Base-by-base conservation (phyloP, 2,329 filamentous ascomycete genomes). In the Clathrospora elynae region DNA sequence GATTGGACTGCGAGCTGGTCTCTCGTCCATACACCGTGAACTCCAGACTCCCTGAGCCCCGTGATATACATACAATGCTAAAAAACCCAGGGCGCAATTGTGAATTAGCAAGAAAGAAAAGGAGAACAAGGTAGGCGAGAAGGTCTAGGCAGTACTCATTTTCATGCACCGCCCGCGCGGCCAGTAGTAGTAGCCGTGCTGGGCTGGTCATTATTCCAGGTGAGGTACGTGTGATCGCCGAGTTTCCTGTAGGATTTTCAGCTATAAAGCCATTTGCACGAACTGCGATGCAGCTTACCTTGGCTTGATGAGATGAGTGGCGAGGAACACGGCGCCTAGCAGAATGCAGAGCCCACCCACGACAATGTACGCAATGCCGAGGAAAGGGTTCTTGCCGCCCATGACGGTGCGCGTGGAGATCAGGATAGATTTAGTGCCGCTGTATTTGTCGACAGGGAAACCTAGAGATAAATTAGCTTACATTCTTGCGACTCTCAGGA, bases 201-300 rank as follows among this genome's bases (percentile, higher is more conserved):
- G 6, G 80, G 76, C 47, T 81, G 75, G 31, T 87, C 84, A 50
- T 84, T 86, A 70, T 97, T 96, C 93, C 93, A 99, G 16, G 89
- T 93, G 34, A 99, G 80, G 70, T 99, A 97, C 6, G 90, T 96
- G 72, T 97, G 93, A 70, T 99, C 93, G 49, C 93, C 93, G 28
- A 99, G 82, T 87, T 97, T 99, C 64, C 93, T 92, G 56, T 35
- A 53, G 32, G 14, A 16, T 33, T 39, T 38, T 61, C 23, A 64
- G 51, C 50, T 35, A 42, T 32, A 20, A 14, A 29, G 23, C 13
- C 24, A 23, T 12, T 23, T 22, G 16, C 23, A 16, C 25, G n/a
- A 17, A 24, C n/a, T n/a, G 23, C 17, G n/a, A 34, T 19, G 34
- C 14, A 23, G 35, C 82, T 64, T 76, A 90, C 88, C 88, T 86